phyloP scores from a whole-genome alignment of 345 rosid species.

The Eucalyptus sp. region DNA sequence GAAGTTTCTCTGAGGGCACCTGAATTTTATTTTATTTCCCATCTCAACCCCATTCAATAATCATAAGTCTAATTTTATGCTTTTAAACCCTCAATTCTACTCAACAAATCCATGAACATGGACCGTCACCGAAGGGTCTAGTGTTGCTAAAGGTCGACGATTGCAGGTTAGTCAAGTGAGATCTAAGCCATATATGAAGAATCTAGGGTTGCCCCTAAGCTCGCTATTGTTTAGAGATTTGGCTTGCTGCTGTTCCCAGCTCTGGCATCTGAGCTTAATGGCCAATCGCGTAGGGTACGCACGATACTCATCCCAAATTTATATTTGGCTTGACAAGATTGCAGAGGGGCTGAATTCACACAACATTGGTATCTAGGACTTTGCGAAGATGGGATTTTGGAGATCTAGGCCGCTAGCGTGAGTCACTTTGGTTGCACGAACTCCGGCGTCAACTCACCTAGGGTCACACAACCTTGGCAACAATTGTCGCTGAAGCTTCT shows the following conservation, averaged over 20 bases:
- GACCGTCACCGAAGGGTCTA: background rate
- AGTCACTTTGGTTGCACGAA: accelerated
- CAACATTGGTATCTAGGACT: background rate
- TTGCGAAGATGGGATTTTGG: background rate
- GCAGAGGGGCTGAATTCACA: background rate
- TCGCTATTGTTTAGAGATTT: accelerated
- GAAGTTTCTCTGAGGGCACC: background rate
- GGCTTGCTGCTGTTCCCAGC: accelerated
- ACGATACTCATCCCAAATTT: accelerated
- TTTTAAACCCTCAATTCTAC: background rate
- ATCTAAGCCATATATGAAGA: too few relatives aligned
- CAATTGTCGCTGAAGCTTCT: background rate
- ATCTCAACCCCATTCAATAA: background rate
- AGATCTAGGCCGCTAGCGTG: accelerated
- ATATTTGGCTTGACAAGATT: background rate
- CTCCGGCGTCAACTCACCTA: accelerated
- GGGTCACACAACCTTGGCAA: background rate
- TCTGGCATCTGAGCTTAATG: accelerated
- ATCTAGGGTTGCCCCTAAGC: background rate
- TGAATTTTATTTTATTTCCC: background rate
- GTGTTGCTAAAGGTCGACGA: background rate
- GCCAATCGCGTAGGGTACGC: accelerated
- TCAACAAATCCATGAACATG: background rate
- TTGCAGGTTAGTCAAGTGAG: background rate
- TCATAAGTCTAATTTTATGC: background rate